phyloP scores from a whole-genome alignment of 2,329 filamentous ascomycete species.

The Endocalyx cinctus region DNA sequence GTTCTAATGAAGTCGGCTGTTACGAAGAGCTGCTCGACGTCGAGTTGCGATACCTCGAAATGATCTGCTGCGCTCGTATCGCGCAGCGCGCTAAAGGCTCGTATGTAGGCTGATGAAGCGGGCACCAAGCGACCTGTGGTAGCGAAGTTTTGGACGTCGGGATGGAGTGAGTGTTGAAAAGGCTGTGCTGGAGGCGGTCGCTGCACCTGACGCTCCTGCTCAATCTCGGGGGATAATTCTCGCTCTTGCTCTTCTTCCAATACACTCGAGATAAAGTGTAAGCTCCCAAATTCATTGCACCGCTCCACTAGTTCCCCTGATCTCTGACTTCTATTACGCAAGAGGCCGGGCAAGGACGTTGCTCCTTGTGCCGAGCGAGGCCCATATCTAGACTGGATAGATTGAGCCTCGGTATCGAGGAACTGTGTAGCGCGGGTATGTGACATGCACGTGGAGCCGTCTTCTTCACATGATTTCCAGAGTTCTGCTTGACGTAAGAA shows the following conservation, averaged over 20 bases:
- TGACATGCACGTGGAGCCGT: constrained; percentile 13
- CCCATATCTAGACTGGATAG: constrained; percentile 47
- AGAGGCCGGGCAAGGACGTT: too few species aligned
- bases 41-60: too few species aligned
- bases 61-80: constrained; percentile 37
- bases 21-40: constrained; percentile 32
- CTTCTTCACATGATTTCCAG: constrained; percentile 22
- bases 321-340: constrained; percentile 16
- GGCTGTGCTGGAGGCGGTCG: background rate
- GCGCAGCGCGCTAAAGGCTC: constrained; percentile 41
- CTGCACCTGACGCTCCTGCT: constrained; percentile 43
- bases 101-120: constrained; percentile 30
- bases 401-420: constrained; percentile 51
- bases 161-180: constrained; percentile 33
- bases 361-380: constrained; percentile 24
- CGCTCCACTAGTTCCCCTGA: constrained; percentile 24
- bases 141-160: constrained; percentile 37
- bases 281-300: constrained; percentile 32
- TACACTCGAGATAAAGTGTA: constrained; percentile 24
- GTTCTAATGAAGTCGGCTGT: constrained; percentile 13
- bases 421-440: constrained; percentile 35
- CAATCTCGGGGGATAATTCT: constrained; percentile 60
- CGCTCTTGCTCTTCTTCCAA: constrained; percentile 65
- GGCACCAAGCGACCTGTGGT: constrained; percentile 25
- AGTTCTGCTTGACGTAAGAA: constrained; percentile 37